Base-by-base conservation (phyloP, 805 yeast genomes). In the Wickerhamomyces ciferrii region DNA sequence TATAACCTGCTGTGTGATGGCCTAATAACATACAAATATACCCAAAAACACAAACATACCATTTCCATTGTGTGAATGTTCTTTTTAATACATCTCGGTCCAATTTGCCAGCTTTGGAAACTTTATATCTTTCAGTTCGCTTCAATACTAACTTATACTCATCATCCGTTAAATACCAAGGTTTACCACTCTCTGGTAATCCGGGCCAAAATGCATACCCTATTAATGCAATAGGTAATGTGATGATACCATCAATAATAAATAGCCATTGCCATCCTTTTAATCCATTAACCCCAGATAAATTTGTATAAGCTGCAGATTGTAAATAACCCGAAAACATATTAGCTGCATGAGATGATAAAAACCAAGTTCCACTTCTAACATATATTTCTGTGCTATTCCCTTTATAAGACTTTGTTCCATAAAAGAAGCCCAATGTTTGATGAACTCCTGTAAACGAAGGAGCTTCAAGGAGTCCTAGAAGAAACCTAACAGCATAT, bases 391-490 rank as follows among this genome's bases (percentile, higher is more conserved):
- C 81, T 37, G 62, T 58, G 36, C 76, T 65, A 49, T 62, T 61
- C 18, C 74, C 74, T 2, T 83, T 79, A 63, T 72, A 63, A 55
- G 63, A 70, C 50, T 75, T 50, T 15, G 72, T 75, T 48, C 75
- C 79, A 59, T 78, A 78, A 78, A 79, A 81, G 23, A 76, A 68
- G 14, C 85, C 86, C 50, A 74, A 69, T 39, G 78, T 60, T 51
- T 75, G 79, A 53, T 79, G 82, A 51, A 76, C 69, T 17, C 79
- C 79, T n/a, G 86, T 79, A 63, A 78, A 70, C 50, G 70, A 71
- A 14, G 81, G 76, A 1, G 83, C 79, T 63, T 84, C 91, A 56
- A 78, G 77, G 2, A 50, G 34, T 13, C 89, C 90, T 42, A 83
- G 73, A 41, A 83, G 70, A 55, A 83, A 83, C 40, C 92, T 65